These are phyloP conservation scores for Mortierella antarctica DNA, from an alignment of 192 early-diverging fungal genomes.

Conservation along the genomic window DNA sequence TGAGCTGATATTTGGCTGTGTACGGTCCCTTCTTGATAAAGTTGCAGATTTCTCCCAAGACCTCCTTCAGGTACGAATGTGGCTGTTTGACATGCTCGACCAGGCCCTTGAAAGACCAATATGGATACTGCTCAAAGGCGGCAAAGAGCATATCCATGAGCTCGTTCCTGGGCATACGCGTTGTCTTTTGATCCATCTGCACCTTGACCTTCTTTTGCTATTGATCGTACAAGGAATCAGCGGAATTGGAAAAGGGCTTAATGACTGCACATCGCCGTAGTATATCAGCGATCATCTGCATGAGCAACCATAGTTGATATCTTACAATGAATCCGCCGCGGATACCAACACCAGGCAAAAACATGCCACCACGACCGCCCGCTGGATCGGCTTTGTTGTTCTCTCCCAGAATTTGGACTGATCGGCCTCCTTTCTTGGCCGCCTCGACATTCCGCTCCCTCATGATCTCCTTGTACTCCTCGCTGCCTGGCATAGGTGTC, in stretches of 20 bases:
- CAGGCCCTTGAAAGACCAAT: conserved; percentile 89
- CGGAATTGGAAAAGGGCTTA: background rate
- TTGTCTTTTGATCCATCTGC: conserved; percentile 75
- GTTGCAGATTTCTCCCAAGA: conserved; percentile 80
- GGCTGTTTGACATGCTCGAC: conserved; percentile 88
- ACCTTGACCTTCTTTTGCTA: conserved; percentile 64
- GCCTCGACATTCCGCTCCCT: conserved; percentile 70
- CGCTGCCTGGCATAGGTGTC: conserved; percentile 66
- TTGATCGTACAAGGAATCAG: conserved; percentile 7
- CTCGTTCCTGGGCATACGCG: conserved; percentile 86
- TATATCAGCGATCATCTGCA: conserved; percentile 9
- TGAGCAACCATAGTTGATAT: conserved; percentile 30
- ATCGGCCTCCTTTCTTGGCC: conserved; percentile 57
- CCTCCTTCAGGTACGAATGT: conserved; percentile 83
- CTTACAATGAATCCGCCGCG: conserved; percentile 59
- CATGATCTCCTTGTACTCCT: conserved; percentile 75
- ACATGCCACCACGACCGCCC: conserved; percentile 56
- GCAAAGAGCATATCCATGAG: conserved; percentile 87
- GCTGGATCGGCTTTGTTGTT: conserved; percentile 56
- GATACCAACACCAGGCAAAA: conserved; percentile 49
- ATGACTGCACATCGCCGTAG: background rate
- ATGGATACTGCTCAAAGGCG: conserved; percentile 81
- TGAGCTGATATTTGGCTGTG: conserved; percentile 83
- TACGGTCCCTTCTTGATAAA: conserved; percentile 89
- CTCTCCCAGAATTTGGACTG: conserved; percentile 60